These are phyloP conservation scores for Talaromyces sp. DNA, from an alignment of 2,329 filamentous ascomycete species.

Conservation along the genomic window DNA sequence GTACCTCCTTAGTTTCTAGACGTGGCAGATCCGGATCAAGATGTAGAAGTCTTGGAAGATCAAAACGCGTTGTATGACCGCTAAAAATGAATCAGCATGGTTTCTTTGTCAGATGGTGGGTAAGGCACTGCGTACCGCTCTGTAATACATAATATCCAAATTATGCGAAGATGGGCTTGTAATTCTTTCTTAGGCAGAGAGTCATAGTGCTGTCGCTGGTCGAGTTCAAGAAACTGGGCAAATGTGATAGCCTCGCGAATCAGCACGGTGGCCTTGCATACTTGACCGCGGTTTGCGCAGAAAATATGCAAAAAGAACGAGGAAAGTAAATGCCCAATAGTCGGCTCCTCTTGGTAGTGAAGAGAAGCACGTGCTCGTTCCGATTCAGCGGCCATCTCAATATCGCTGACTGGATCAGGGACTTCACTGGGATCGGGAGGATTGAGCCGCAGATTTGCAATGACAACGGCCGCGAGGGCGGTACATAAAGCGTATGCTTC, in stretches of 20 bases:
- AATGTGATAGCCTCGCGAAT: constrained; percentile 11
- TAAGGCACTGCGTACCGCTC: constrained; percentile 3
- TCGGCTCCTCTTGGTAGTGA: constrained; percentile 7
- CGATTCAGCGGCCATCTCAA: constrained; percentile 6
- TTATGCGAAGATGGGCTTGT: constrained; percentile 10
- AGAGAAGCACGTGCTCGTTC: constrained; percentile 7
- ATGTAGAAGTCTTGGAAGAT: constrained; percentile 5
- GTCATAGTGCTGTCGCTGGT: constrained; percentile 7
- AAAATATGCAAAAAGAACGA: constrained; percentile 11
- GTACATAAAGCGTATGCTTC: constrained; percentile 10
- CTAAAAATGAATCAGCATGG: neutral
- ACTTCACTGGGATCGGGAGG: neutral
- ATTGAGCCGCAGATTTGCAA: constrained; percentile 8
- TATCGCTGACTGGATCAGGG: constrained; percentile 1
- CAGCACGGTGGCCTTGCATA: constrained; percentile 9
- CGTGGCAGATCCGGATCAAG: constrained; percentile 8
- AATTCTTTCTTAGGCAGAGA: constrained; percentile 3
- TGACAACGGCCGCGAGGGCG: constrained; percentile 7
- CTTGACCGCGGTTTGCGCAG: constrained; percentile 8
- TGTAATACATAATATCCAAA: constrained; percentile 9
- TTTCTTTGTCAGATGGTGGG: neutral
- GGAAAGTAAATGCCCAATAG: constrained; percentile 6
- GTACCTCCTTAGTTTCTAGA: constrained; percentile 7
- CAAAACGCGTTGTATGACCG: constrained; percentile 10
- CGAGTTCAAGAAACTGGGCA: constrained; percentile 8